Percentiles rank a stretch among this genome's conserved stretches.
phyloP scores from a whole-genome alignment of 805 yeast genomes.

The Kuraishia floccosa region DNA sequence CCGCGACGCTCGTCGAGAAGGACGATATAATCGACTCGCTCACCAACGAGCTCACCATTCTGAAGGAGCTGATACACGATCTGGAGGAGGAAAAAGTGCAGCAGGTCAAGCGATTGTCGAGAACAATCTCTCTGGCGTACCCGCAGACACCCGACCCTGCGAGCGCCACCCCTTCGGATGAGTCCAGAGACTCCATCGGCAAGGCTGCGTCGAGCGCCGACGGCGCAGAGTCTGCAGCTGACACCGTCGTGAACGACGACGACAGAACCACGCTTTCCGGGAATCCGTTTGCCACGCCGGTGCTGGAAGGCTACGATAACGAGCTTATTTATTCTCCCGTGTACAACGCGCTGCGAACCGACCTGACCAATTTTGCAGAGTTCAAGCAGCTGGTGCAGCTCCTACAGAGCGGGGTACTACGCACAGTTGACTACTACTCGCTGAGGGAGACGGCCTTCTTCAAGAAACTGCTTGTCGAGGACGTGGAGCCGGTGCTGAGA shows the following conservation, averaged over 20 bases:
- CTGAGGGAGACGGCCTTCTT: constrained; percentile 48
- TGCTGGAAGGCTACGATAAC: constrained; percentile 11
- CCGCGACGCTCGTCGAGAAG: constrained; percentile 50
- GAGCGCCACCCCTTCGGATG: not conserved
- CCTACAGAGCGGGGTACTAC: constrained; percentile 3
- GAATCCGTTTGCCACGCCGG: constrained; percentile 3
- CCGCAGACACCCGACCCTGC: not conserved
- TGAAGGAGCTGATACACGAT: constrained; percentile 48
- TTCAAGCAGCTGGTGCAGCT: constrained; percentile 25
- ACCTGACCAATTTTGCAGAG: constrained; percentile 28
- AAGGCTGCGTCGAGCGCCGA: not conserved
- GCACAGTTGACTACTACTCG: constrained; percentile 5
- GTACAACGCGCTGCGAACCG: constrained; percentile 27
- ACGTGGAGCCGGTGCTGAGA: constrained; percentile 63
- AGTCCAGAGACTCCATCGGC: not conserved
- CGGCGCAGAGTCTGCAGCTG: not conserved
- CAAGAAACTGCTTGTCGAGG: constrained; percentile 59
- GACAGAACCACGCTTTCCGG: not conserved
- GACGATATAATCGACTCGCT: constrained; percentile 55
- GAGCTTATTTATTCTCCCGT: constrained; percentile 15
- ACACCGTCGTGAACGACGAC: constrained; percentile 1
- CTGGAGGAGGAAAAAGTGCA: constrained; percentile 30
- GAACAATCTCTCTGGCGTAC: not conserved
- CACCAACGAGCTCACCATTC: constrained; percentile 53
- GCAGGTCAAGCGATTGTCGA: too few relatives aligned